A percentile compares a stretch with the other conserved stretches of the same genome.
Evolutionary conservation across 768 basidiomycete species (phyloP).

Genomic region (Pulveroboletus sp.): DNA sequence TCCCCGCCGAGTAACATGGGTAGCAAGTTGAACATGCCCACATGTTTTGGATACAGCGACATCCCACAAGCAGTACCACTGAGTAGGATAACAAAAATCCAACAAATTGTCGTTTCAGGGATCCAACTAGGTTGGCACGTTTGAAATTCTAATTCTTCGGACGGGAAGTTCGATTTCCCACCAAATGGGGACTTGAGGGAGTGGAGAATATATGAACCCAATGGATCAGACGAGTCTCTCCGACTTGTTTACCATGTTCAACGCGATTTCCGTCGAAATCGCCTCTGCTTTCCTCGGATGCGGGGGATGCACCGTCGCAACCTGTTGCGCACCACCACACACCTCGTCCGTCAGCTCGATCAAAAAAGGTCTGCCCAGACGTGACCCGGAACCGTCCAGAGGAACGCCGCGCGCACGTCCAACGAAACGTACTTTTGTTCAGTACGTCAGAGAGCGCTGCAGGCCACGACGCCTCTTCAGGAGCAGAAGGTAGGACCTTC

Average conservation of each 20-base stretch:
- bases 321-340: background rate
- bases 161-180: too few relatives aligned
- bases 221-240: background rate
- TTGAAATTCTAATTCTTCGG: too few relatives aligned
- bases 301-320: constrained; percentile 1
- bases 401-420: background rate
- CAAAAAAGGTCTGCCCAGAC: background rate
- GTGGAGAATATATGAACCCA: background rate
- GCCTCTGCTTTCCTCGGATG: background rate
- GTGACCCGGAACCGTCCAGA: too few relatives aligned
- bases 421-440: background rate
- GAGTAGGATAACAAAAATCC: too few relatives aligned
- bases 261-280: background rate
- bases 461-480: background rate
- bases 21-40: too few relatives aligned
- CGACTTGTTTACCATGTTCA: background rate
- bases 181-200: too few relatives aligned
- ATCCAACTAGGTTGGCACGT: too few relatives aligned
- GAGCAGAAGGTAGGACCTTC: background rate
- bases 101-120: too few relatives aligned
- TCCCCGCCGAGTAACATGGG: too few relatives aligned
- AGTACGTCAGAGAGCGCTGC: background rate
- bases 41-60: too few relatives aligned
- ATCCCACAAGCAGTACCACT: too few relatives aligned
- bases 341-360: background rate